phyloP scores from a whole-genome alignment of 192 early-diverging fungal species.

The Coemansia sp. region DNA sequence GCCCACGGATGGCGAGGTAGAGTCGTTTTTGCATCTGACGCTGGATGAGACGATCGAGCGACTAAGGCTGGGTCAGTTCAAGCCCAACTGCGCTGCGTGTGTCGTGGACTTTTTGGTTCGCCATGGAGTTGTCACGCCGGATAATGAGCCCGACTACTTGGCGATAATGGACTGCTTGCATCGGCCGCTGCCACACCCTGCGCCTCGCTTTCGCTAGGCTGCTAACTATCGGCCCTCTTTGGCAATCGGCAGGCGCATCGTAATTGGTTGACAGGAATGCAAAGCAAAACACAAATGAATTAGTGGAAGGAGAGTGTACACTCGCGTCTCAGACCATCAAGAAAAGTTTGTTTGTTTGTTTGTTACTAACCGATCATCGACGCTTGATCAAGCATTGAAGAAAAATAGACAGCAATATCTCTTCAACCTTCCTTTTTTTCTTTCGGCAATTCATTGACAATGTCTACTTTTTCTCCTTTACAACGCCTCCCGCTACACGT shows the following conservation, averaged over 20 bases:
- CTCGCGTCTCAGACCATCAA: no score
- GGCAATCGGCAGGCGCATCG: no score
- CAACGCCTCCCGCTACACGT: not conserved
- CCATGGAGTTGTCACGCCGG: slow-evolving; percentile 65
- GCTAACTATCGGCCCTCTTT: no score
- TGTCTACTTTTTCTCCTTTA: not conserved
- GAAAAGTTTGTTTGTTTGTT: no score
- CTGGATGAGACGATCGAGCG: slow-evolving; percentile 54
- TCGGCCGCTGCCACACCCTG: slow-evolving; percentile 66
- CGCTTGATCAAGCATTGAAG: no score
- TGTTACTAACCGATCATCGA: no score
- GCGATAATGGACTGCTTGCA: slow-evolving; percentile 67
- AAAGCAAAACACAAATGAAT: no score
- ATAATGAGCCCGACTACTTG: slow-evolving; percentile 81
- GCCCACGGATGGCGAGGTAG: slow-evolving; percentile 85
- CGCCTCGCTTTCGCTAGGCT: slow-evolving; percentile 24
- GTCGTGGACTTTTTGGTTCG: slow-evolving; percentile 86
- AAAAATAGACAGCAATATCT: not conserved
- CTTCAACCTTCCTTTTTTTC: slow-evolving; percentile 8
- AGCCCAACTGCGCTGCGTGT: slow-evolving; percentile 77
- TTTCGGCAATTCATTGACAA: not conserved
- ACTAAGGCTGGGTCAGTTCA: slow-evolving; percentile 64
- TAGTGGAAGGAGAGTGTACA: no score
- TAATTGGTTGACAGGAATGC: no score
- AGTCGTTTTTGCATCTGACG: slow-evolving; percentile 67